phyloP scores from a whole-genome alignment of 2,329 filamentous ascomycete species.

The Apiospora hydei region DNA sequence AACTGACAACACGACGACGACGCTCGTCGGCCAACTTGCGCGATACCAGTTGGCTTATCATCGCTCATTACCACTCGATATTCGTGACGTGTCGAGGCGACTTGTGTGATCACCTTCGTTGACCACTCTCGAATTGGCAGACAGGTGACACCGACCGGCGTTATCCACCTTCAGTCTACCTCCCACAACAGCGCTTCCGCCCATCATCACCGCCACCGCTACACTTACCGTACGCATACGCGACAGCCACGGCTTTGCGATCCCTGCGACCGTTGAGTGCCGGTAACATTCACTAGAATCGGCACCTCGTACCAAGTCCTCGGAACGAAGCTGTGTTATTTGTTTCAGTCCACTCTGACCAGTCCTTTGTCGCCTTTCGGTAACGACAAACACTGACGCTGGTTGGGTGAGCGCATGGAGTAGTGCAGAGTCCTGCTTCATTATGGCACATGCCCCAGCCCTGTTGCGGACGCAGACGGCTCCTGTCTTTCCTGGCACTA shows the following conservation, averaged over 20 bases:
- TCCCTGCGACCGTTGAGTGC: background rate
- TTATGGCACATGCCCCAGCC: conserved; percentile 65
- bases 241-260: background rate
- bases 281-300: background rate
- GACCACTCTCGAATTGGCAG: background rate
- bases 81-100: background rate
- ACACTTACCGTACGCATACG: background rate
- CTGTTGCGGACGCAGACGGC: conserved; percentile 66
- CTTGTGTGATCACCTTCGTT: conserved; percentile 7
- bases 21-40: conserved; percentile 1
- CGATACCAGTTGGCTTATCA: background rate
- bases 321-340: background rate
- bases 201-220: conserved; percentile 1
- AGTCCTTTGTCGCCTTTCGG: conserved; percentile 10
- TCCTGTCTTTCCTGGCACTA: conserved; percentile 60
- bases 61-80: background rate
- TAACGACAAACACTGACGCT: conserved; percentile 3
- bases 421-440: conserved; percentile 34
- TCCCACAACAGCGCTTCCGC: background rate
- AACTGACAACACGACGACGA: conserved; percentile 7
- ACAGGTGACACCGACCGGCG: conserved; percentile 7
- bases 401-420: conserved; percentile 36
- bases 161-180: background rate
- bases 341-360: background rate
- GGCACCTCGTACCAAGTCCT: background rate